These are phyloP conservation scores for Aspergillus fructus DNA, from an alignment of 2,329 filamentous ascomycete genomes.

Conservation along the genomic window DNA sequence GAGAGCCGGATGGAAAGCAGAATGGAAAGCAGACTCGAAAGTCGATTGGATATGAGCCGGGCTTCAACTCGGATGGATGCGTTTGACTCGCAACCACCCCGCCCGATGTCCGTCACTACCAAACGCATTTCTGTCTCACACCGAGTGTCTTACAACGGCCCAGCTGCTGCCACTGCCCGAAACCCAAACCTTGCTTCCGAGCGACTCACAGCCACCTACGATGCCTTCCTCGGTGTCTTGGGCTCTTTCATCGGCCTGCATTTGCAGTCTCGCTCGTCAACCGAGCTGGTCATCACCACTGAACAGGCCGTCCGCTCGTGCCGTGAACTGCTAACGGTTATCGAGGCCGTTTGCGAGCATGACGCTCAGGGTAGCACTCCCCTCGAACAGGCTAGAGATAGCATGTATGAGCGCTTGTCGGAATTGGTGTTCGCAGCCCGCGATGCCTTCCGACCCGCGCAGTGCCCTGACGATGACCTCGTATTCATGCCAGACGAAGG, in stretches of 20 bases:
- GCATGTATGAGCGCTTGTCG: constrained; percentile 77
- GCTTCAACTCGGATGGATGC: constrained; percentile 27
- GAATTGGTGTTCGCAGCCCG: constrained; percentile 78
- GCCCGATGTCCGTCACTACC: constrained; percentile 36
- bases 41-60: constrained; percentile 29
- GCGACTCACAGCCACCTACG: constrained; percentile 75
- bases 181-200: constrained; percentile 79
- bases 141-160: constrained; percentile 72
- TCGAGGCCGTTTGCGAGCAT: constrained; percentile 79
- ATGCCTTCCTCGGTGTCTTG: constrained; percentile 84
- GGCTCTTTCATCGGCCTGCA: constrained; percentile 93
- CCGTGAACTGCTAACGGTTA: constrained; percentile 71
- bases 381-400: constrained; percentile 67
- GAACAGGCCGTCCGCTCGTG: constrained; percentile 82
- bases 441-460: constrained; percentile 70
- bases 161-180: constrained; percentile 60
- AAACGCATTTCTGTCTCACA: constrained; percentile 62
- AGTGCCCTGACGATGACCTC: constrained; percentile 69
- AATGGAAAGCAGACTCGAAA: constrained; percentile 11
- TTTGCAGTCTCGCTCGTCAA: constrained; percentile 85
- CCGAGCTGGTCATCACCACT: constrained; percentile 78
- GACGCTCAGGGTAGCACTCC: constrained; percentile 67
- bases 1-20: constrained; percentile 1
- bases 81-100: constrained; percentile 26
- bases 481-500: constrained; percentile 80